phyloP scores from a whole-genome alignment of 2,329 filamentous ascomycete genomes.

The Hypoxylon sp. region DNA sequence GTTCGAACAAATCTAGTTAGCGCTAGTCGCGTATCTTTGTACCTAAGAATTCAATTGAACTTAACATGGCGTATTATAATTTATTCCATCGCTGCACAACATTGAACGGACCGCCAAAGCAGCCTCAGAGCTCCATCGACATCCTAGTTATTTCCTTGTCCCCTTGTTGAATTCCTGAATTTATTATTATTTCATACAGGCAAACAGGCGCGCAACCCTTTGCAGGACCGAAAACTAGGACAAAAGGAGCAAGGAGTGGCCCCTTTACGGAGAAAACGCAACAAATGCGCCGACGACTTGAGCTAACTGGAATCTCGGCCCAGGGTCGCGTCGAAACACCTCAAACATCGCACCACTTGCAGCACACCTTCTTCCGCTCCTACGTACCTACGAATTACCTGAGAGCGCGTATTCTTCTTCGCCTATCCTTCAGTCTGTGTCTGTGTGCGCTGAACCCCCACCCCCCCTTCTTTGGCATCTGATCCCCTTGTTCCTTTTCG shows the following conservation, averaged over 20 bases:
- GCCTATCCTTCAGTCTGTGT: background rate
- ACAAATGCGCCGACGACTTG: conserved; percentile 44
- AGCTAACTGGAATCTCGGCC: conserved; percentile 49
- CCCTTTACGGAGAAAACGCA: conserved; percentile 44
- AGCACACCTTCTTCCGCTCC: conserved; percentile 33
- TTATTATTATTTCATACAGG: conserved; percentile 15
- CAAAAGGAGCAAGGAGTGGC: conserved; percentile 43
- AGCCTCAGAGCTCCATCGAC: conserved; percentile 44
- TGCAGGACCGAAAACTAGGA: conserved; percentile 42
- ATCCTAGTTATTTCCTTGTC: conserved; percentile 3
- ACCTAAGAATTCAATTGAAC: no score
- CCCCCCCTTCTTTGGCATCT: conserved; percentile 33
- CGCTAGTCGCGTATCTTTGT: no score
- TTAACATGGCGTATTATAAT: no score
- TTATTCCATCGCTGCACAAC: conserved; percentile 1
- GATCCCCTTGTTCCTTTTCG: conserved; percentile 33
- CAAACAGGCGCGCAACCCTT: conserved; percentile 18
- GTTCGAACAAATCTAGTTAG: no score
- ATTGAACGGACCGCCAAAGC: conserved; percentile 43
- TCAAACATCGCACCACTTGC: conserved; percentile 46
- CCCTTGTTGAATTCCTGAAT: conserved; percentile 10
- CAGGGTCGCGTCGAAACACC: conserved; percentile 49
- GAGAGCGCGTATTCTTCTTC: no score
- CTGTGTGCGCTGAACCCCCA: conserved; percentile 26
- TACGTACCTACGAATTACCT: conserved; percentile 36